Evolutionary conservation across 108 stramenopile species (phyloP), one percentile per base, ranked within the genome.

Genomic region (Cyclotella distinguenda): DNA sequence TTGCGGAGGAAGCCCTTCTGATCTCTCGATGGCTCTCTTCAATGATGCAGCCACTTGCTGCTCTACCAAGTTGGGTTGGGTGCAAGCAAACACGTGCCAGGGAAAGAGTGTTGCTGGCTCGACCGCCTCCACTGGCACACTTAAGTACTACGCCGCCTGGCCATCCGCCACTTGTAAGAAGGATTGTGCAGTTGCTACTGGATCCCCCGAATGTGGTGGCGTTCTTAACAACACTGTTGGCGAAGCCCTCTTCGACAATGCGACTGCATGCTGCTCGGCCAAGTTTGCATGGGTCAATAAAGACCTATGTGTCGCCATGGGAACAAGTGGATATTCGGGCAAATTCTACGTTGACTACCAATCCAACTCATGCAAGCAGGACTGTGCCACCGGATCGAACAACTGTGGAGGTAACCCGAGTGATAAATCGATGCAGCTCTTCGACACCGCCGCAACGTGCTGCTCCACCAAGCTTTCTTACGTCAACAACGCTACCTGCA

Each of bases 301-400:
- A 16, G 35, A 16, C 9, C 55, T 56, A 2, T 56, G 55, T 19
- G 19, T 6, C 1, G 34, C 36, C 34, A 21, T 56, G 55, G 35
- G 36, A 6, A 19, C 4, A 10, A 36, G 55, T 22, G 35, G 19
- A 5, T 56, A 39, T 36, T 21, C 55, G 2, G 21, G 21, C 55
- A 56, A 56, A 27, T 56, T 22, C 55, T 56, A 56, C 22, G 55
- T 56, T 36, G 34, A 36, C 55, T 56, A 39, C 36, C n/a, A 15
- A 4, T 18, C 19, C 55, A 56, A 56, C 22, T 15, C 55, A 8
- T 56, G 55, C 36, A 56, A 56, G 36, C 34, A 56, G 35, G 55
- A 56, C 21, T 56, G 55, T 56, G 34, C 35, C 8, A 25, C 43
- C 27, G 58, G 18, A 7, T 12, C 58, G 15, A 44, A 40, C 40